Evolutionary conservation across 495 filamentous ascomycete species (phyloP).

Genomic region (Podospora fimiseda): DNA sequence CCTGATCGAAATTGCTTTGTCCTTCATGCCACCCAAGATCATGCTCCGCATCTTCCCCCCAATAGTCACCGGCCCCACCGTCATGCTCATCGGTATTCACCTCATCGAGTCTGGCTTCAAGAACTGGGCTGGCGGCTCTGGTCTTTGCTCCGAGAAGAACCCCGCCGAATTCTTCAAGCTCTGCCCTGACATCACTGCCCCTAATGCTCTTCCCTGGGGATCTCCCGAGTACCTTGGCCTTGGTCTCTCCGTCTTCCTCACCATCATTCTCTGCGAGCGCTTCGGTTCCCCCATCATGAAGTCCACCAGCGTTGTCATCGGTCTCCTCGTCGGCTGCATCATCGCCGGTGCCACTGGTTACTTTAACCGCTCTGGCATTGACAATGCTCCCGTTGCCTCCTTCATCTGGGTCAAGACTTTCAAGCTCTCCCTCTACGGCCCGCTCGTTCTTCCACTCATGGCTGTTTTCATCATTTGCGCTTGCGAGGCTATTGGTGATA

Average conservation of each 20-base stretch:
- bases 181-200: conserved; percentile 67
- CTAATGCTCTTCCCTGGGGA: conserved; percentile 82
- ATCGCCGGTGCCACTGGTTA: conserved; percentile 80
- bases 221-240: conserved; percentile 82
- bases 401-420: conserved; percentile 94
- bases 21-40: conserved; percentile 62
- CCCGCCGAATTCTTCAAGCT: conserved; percentile 49
- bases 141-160: conserved; percentile 53
- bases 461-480: conserved; percentile 84
- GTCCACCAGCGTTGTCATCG: conserved; percentile 68
- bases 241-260: conserved; percentile 85
- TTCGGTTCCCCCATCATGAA: conserved; percentile 67
- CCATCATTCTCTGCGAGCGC: conserved; percentile 81
- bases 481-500: conserved; percentile 84
- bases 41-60: conserved; percentile 81
- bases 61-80: conserved; percentile 79
- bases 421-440: conserved; percentile 70
- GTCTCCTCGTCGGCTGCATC: conserved; percentile 79
- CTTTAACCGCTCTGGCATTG: conserved; percentile 66
- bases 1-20: conserved; percentile 66
- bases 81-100: conserved; percentile 60
- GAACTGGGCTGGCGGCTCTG: conserved; percentile 77
- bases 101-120: conserved; percentile 73
- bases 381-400: conserved; percentile 62
- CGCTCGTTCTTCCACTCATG: conserved; percentile 74